phyloP scores from a whole-genome alignment of 139 green algal genomes.

The Volvox africanus region DNA sequence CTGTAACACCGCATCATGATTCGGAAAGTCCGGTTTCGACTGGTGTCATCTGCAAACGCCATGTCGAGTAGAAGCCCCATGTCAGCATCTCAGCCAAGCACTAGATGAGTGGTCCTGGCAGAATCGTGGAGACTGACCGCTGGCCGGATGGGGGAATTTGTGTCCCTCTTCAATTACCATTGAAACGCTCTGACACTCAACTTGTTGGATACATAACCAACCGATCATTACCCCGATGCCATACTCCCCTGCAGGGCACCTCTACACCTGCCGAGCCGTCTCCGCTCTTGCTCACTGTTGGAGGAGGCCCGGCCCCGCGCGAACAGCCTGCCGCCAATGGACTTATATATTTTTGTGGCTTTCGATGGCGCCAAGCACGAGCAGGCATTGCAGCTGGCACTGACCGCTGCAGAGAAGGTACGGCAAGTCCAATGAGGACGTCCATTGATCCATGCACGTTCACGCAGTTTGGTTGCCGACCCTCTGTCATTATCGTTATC shows the following conservation, averaged over 20 bases:
- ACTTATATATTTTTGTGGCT: neutral
- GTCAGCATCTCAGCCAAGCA: too few relatives aligned
- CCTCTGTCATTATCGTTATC: neutral
- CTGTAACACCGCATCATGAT: too few relatives aligned
- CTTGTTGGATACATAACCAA: neutral
- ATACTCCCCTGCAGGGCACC: neutral
- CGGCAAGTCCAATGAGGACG: neutral
- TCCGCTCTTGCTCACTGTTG: neutral
- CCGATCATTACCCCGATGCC: neutral
- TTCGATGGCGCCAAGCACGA: conserved; percentile 9
- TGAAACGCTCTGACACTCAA: neutral
- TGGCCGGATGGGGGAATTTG: neutral
- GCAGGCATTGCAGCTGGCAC: neutral
- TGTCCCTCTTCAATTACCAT: neutral
- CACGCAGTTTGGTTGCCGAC: neutral
- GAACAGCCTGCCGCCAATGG: neutral
- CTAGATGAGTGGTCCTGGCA: too few relatives aligned
- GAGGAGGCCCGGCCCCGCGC: neutral
- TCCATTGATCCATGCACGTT: neutral
- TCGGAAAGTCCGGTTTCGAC: too few relatives aligned
- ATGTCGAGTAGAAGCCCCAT: too few relatives aligned
- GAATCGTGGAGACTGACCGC: too few relatives aligned
- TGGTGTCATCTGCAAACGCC: too few relatives aligned
- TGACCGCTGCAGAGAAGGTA: neutral
- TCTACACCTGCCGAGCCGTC: neutral